phyloP scores from a whole-genome alignment of 192 early-diverging fungal genomes.

The Coemansia sp. region DNA sequence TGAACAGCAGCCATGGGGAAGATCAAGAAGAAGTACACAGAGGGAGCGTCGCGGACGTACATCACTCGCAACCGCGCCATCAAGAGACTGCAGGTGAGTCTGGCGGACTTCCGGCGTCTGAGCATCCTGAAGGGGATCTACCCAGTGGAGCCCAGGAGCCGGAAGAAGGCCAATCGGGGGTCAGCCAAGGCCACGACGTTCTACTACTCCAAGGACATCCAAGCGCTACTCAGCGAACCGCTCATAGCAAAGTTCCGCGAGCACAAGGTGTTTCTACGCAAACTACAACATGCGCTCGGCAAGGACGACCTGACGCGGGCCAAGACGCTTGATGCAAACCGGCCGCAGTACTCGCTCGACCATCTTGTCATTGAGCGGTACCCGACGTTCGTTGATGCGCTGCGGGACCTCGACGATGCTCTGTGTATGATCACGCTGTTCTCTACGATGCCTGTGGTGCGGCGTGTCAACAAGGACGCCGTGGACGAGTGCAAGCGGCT shows the following conservation, averaged over 20 bases:
- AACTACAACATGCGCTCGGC: slow-evolving; percentile 82
- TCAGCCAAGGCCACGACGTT: slow-evolving; percentile 85
- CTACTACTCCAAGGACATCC: slow-evolving; percentile 97
- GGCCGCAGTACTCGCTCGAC: slow-evolving; percentile 86
- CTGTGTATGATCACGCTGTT: slow-evolving; percentile 95
- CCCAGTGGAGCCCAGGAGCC: slow-evolving; percentile 91
- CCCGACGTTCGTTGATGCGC: slow-evolving; percentile 89
- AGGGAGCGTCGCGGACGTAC: slow-evolving; percentile 88
- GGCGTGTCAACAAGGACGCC: slow-evolving; percentile 59
- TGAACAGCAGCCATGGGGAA: slow-evolving; percentile 29
- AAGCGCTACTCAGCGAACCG: slow-evolving; percentile 92
- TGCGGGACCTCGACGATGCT: slow-evolving; percentile 97
- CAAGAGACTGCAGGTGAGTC: slow-evolving; percentile 90
- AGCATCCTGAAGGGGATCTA: slow-evolving; percentile 99
- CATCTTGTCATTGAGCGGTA: slow-evolving; percentile 96
- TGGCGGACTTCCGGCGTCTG: slow-evolving; percentile 93
- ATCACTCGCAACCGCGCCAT: slow-evolving; percentile 87
- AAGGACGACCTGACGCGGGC: slow-evolving; percentile 80
- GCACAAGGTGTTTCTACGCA: slow-evolving; percentile 84
- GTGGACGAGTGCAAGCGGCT: slow-evolving; percentile 79
- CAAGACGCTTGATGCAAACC: slow-evolving; percentile 71
- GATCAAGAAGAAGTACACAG: slow-evolving; percentile 79
- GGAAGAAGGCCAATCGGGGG: slow-evolving; percentile 90
- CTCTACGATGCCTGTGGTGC: slow-evolving; percentile 79
- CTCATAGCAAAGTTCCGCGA: slow-evolving; percentile 89